Percentiles rank a stretch among this genome's conserved stretches.
phyloP scores from a whole-genome alignment of 2,329 filamentous ascomycete species.

The Plectosphaerella plurivora region DNA sequence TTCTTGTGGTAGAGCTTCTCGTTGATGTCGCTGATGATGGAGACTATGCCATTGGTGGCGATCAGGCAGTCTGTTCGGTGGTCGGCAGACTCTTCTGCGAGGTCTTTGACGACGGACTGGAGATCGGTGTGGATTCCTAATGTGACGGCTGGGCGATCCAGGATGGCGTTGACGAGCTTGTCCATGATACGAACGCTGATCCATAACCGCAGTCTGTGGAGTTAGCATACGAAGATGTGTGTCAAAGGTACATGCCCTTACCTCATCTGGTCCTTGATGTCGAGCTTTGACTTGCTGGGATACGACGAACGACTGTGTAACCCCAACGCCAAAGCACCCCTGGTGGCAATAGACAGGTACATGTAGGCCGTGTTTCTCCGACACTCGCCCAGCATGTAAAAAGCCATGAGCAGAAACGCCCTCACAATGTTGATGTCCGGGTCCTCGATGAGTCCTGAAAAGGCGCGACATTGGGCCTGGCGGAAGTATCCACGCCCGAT shows the following conservation, averaged over 20 bases:
- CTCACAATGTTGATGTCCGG: slow-evolving; percentile 49
- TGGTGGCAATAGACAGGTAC: slow-evolving; percentile 55
- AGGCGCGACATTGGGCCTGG: slow-evolving; percentile 40
- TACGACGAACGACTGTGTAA: slow-evolving; percentile 37
- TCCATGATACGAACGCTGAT: slow-evolving; percentile 32
- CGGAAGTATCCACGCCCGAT: slow-evolving; percentile 36
- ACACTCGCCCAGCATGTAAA: slow-evolving; percentile 55
- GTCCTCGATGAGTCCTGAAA: slow-evolving; percentile 47
- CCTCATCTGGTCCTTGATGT: slow-evolving; percentile 17
- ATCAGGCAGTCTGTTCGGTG: slow-evolving; percentile 25
- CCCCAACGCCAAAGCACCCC: slow-evolving; percentile 52
- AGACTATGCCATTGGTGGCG: slow-evolving; percentile 34
- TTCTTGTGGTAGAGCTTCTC: slow-evolving; percentile 36
- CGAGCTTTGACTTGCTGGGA: slow-evolving; percentile 9
- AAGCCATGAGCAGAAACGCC: slow-evolving; percentile 52
- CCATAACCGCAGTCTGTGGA: slow-evolving; percentile 18
- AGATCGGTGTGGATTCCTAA: slow-evolving; percentile 23
- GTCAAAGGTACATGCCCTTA: slow-evolving; percentile 1
- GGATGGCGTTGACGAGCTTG: slow-evolving; percentile 30
- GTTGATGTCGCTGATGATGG: slow-evolving; percentile 40
- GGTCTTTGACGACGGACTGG: slow-evolving; percentile 17
- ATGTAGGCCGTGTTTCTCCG: slow-evolving; percentile 58
- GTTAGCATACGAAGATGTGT: background rate
- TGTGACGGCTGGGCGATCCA: slow-evolving; percentile 28
- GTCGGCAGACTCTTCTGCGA: slow-evolving; percentile 14